Evolutionary conservation across 2,329 filamentous ascomycete genomes (phyloP).

Genomic region (Fusarium napiforme): DNA sequence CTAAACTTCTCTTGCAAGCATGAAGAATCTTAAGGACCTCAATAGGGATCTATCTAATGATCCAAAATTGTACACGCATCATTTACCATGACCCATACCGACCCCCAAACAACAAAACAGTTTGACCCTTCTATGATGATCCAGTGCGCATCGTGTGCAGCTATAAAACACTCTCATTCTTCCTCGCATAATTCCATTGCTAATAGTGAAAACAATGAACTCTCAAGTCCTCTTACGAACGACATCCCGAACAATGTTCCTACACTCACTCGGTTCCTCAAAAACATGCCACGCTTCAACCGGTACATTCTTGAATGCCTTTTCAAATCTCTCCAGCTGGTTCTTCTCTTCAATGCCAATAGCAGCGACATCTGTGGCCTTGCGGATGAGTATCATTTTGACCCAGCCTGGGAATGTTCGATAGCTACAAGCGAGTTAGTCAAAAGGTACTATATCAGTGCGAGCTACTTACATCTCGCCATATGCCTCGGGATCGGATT

Average conservation of each 20-base stretch:
- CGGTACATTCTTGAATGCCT: constrained; percentile 82
- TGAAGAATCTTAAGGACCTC: not conserved
- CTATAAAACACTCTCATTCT: not conserved
- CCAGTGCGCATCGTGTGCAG: not conserved
- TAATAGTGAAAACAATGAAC: not conserved
- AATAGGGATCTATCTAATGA: not conserved
- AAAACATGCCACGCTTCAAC: constrained; percentile 82
- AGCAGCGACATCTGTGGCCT: constrained; percentile 78
- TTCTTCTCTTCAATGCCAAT: constrained; percentile 79
- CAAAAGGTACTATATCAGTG: not conserved
- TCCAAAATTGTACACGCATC: not conserved
- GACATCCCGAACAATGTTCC: constrained; percentile 45
- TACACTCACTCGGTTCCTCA: constrained; percentile 76
- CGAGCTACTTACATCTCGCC: constrained; percentile 72
- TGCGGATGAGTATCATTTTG: constrained; percentile 84
- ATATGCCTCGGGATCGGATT: constrained; percentile 91
- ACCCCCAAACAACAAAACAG: not conserved
- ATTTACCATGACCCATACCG: not conserved
- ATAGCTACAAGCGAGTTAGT: constrained; percentile 55
- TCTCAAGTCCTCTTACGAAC: constrained; percentile 28
- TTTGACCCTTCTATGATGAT: not conserved
- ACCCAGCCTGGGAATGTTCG: constrained; percentile 80
- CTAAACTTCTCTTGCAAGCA: not conserved
- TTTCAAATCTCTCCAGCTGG: constrained; percentile 79
- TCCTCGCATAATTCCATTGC: constrained; percentile 17